phyloP scores from a whole-genome alignment of 768 basidiomycete genomes.

The Lactarius akahatsu region DNA sequence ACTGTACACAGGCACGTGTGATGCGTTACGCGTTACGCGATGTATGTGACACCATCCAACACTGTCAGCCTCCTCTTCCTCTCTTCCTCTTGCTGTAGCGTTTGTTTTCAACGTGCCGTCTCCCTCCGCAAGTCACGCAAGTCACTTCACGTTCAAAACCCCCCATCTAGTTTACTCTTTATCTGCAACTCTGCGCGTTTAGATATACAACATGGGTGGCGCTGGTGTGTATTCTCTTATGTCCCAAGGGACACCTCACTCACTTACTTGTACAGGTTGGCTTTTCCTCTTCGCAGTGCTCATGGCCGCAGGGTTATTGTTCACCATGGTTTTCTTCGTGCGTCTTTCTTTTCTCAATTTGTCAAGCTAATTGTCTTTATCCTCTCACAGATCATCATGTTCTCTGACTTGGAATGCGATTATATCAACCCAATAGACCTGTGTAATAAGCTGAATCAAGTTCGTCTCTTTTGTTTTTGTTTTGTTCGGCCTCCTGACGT shows the following conservation, averaged over 20 bases:
- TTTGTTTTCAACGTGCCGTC: not conserved
- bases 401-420: conserved; percentile 98
- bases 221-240: conserved; percentile 39
- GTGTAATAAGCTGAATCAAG: conserved; percentile 98
- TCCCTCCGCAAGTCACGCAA: conserved; percentile 2
- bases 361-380: conserved; percentile 2
- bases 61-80: conserved; percentile 8
- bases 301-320: conserved; percentile 90
- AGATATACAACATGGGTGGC: conserved; percentile 40
- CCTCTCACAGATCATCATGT: conserved; percentile 90
- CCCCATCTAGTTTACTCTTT: not conserved
- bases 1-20: not conserved
- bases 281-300: conserved; percentile 96
- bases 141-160: not conserved
- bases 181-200: conserved; percentile 10
- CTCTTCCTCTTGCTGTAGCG: not conserved
- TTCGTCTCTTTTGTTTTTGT: conserved; percentile 38
- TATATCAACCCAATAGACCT: conserved; percentile 99
- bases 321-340: conserved; percentile 99
- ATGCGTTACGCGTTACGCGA: not conserved
- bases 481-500: not conserved
- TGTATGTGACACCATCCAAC: conserved; percentile 11
- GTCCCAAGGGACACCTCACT: not conserved
- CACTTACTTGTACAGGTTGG: conserved; percentile 62
- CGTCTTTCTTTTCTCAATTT: conserved; percentile 39